phyloP scores from a whole-genome alignment of 768 basidiomycete genomes.

The Podaxis sp. region DNA sequence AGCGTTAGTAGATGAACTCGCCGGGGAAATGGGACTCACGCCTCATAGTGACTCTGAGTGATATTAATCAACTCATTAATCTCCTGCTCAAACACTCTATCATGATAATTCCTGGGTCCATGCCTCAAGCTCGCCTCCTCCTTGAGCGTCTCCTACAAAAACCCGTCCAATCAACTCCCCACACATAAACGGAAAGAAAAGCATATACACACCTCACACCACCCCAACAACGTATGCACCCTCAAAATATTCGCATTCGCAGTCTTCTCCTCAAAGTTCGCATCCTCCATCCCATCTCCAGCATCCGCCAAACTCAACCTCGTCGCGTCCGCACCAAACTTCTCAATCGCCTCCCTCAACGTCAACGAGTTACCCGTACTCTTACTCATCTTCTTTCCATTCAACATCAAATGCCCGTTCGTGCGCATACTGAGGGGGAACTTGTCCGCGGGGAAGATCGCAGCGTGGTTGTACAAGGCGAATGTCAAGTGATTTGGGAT shows the following conservation, averaged over 20 bases:
- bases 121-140: slow-evolving; percentile 69
- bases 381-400: slow-evolving; percentile 99
- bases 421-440: slow-evolving; percentile 92
- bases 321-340: slow-evolving; percentile 97
- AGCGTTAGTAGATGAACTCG: neutral
- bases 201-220: slow-evolving; percentile 71
- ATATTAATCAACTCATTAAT: slow-evolving; percentile 82
- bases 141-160: slow-evolving; percentile 70
- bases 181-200: neutral
- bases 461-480: slow-evolving; percentile 92
- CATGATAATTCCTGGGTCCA: slow-evolving; percentile 80
- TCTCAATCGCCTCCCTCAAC: slow-evolving; percentile 80
- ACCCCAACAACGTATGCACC: slow-evolving; percentile 83
- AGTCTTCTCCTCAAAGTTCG: slow-evolving; percentile 98
- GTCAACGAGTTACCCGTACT: slow-evolving; percentile 96
- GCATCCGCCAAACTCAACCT: slow-evolving; percentile 92
- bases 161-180: neutral
- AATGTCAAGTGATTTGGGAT: slow-evolving; percentile 96
- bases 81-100: slow-evolving; percentile 88
- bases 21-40: slow-evolving; percentile 47
- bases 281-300: slow-evolving; percentile 96
- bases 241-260: slow-evolving; percentile 96
- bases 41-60: slow-evolving; percentile 77
- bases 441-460: slow-evolving; percentile 86
- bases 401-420: slow-evolving; percentile 95